Evolutionary conservation across 352 stramenopile species (phyloP), one percentile per base, ranked within the genome.

Genomic region (Phytophthora sojae): DNA sequence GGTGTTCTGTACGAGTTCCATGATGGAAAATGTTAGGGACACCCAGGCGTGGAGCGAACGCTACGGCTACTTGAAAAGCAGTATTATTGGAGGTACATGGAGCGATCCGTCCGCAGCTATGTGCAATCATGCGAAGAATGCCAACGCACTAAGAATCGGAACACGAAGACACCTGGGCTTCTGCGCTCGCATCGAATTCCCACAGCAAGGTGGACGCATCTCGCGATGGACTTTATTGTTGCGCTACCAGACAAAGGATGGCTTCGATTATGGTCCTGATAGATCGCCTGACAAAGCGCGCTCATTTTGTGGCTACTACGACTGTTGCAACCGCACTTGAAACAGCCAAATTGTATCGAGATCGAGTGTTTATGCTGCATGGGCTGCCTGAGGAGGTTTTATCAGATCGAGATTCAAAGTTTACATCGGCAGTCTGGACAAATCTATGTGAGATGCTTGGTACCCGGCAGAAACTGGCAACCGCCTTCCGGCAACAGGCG

Each of bases 361-460:
- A 71, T 37, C 49, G 51, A 12, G n/a, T 59, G 4, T 57, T 69
- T 29, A n/a, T 30, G 5, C 12, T 62, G n/a, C 62, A 68, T 45
- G 56, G 69, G 15, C 1, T 71, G 0, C 63, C 69, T 1, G 29
- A 14, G 23, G 61, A 68, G 7, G 42, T 77, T 14, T n/a, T 65
- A 3, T 69, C 63, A 1, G 63, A 77, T 25, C n/a, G 52, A 14
- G 63, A 77, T 21, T 12, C 58, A 1, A 72, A 70, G 64, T 73
- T 73, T 51, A 73, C 57, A 2, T 44, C 59, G 8, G 29, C 37
- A 2, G 29, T 77, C n/a, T 73, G 64, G 64, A 57, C 12, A 7
- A 56, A 32, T 0, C 49, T 77, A 11, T 72, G 64, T 26, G 25
- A 9, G 8, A 47, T 69, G 30, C 25, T 65, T 6, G 52, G 53